Evolutionary conservation across 2,329 filamentous ascomycete genomes (phyloP), one percentile per base, ranked within the genome.

Genomic region (Hortaea sp.): DNA sequence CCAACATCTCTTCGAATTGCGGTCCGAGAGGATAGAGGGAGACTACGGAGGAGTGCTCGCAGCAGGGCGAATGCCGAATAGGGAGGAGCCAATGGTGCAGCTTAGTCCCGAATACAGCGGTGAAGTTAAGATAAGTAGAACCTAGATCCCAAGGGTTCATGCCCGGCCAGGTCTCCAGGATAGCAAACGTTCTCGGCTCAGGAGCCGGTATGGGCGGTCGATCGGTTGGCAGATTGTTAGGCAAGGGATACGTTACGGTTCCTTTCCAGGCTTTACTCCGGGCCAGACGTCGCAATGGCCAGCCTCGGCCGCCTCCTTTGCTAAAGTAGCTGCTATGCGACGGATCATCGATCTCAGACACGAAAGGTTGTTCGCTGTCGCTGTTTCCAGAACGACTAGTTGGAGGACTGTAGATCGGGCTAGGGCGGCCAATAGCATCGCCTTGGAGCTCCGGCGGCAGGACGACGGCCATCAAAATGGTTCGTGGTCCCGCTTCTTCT

Each of bases 131-230:
- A 51, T 76, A 72, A 1, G 46, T 40, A 29, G 63, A 69, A 1
- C 85, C 86, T 1, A 92, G 69, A 56, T 94, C 79, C 81, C 88
- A 98, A 0, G 88, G 87, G 55, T 95, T 95, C 55, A 92, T 82
- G 7, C 85, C 82, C 0, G 78, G 75, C 3, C 79, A 71, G 0
- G 84, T 86, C 50, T 78, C 75, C 1, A 95, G 70, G 37, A 97
- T 83, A 9, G 86, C 88, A 61, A 94, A 97, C 7, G 78, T 84
- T 29, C 82, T 77, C 5, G 69, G 45, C 38, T 51, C 39, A 9
- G 52, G 54, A 30, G 51, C 55, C 11, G 56, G 62, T 6, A 66
- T 55, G 7, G 69, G 71, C 43, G 53, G 61, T 34, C 52, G 53
- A 42, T 59, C 55, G 11, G 44, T 54, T 13, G 51, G 52, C n/a